Evolutionary conservation across 345 rosid genomes (phyloP).

Genomic region (Salix caprea): DNA sequence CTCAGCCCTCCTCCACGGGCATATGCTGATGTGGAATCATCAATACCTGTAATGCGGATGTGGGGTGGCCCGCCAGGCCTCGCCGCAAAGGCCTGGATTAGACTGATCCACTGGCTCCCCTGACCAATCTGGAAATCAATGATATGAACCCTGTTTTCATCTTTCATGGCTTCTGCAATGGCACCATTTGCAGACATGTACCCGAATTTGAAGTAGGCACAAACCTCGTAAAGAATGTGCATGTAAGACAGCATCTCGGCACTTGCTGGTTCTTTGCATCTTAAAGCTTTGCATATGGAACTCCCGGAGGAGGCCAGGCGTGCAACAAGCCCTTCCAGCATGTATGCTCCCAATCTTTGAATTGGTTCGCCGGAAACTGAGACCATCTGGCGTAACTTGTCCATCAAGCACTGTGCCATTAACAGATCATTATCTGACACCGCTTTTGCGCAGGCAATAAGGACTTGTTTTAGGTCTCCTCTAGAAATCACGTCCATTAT

Average conservation of each 20-base stretch:
- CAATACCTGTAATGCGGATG: slow-evolving; percentile 74
- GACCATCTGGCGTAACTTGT: slow-evolving; percentile 63
- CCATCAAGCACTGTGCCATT: slow-evolving; percentile 67
- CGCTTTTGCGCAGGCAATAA: slow-evolving; percentile 69
- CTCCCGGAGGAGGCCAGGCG: slow-evolving; percentile 76
- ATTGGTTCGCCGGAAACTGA: slow-evolving; percentile 97
- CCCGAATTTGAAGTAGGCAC: slow-evolving; percentile 90
- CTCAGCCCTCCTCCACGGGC: slow-evolving; percentile 74
- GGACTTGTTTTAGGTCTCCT: slow-evolving; percentile 57
- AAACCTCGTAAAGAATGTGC: slow-evolving; percentile 76
- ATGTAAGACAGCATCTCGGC: slow-evolving; percentile 66
- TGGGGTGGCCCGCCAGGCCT: slow-evolving; percentile 85
- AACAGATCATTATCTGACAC: slow-evolving; percentile 64
- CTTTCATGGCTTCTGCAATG: slow-evolving; percentile 92
- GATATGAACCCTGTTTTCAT: slow-evolving; percentile 73
- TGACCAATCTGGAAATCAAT: slow-evolving; percentile 85
- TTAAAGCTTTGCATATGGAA: slow-evolving; percentile 64
- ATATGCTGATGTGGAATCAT: slow-evolving; percentile 72
- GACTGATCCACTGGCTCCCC: slow-evolving; percentile 87
- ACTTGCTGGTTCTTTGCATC: slow-evolving; percentile 68
- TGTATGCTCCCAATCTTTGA: slow-evolving; percentile 86
- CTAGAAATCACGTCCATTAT: slow-evolving; percentile 48
- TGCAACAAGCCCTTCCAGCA: slow-evolving; percentile 92
- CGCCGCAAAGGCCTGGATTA: slow-evolving; percentile 92
- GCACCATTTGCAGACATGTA: slow-evolving; percentile 98